Evolutionary conservation across 768 basidiomycete species (phyloP), one percentile per base, ranked within the genome.

Genomic region (Panus rudis): DNA sequence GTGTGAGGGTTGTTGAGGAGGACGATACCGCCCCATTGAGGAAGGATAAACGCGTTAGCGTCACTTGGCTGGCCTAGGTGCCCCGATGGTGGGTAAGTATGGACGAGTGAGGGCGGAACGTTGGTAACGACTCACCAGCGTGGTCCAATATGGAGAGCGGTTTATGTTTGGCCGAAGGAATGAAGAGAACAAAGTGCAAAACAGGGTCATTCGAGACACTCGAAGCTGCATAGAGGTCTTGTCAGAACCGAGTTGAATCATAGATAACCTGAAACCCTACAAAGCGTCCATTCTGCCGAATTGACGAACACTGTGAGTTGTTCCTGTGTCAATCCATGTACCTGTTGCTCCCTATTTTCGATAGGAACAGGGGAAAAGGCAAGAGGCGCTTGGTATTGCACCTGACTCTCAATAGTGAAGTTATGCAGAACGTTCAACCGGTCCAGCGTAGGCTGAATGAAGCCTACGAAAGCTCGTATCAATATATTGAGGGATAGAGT

Each of bases 251-350:
- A 5, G 5, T 19, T 23, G 22, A 16, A 17, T n/a, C 8, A 10
- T 11, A 47, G n/a, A 6, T 12, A n/a, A 27, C 14, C n/a, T n/a
- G n/a, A n/a, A 12, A 7, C 14, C 41, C 53, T 53, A 92, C 93
- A 92, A 38, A 99, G 58, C 11, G 84, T 86, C 96, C 96, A 99
- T 57, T 92, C 84, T 4, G 92, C 96, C 5, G 91, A 91, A 56
- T 99, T 99, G 31, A 99, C 72, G 56, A 99, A 99, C 0, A 93
- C 81, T 12, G 86, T 92, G 46, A 96, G 71, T 54, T 94, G 81
- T 51, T 92, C 92, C 39, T 79, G 77, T 1, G 76, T 78, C 28
- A 98, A 62, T 0, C 78, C 76, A 59, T 79, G 79, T 7, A 60
- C 55, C 6, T 58, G 63, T 21, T 66, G 55, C 6, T 68, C 63